A percentile compares a stretch with the other conserved stretches of the same genome.
These are phyloP conservation scores for Alternaria panax DNA, from an alignment of 2,329 filamentous ascomycete genomes.

Conservation along the genomic window DNA sequence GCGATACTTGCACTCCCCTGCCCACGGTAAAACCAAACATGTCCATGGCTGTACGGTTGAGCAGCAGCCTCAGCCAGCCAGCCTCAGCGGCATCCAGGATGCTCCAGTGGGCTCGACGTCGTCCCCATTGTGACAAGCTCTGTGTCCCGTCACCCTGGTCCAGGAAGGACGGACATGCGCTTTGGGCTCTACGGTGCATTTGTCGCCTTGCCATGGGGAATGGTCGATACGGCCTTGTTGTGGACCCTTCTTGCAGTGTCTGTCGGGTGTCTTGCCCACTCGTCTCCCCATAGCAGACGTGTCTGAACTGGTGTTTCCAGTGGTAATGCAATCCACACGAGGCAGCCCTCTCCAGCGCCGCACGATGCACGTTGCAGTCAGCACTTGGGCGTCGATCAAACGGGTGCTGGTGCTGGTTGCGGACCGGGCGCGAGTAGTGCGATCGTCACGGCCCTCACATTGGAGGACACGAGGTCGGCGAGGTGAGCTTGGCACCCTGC, in stretches of 20 bases:
- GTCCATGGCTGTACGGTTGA: slow-evolving; percentile 11
- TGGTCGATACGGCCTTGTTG: background rate
- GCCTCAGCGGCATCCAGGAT: slow-evolving; percentile 15
- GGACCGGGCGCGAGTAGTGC: slow-evolving; percentile 41
- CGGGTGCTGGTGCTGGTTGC: slow-evolving; percentile 47
- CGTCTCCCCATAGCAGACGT: slow-evolving; percentile 1
- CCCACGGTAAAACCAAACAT: slow-evolving; percentile 37
- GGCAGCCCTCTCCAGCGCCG: slow-evolving; percentile 25
- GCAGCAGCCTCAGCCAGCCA: slow-evolving; percentile 29
- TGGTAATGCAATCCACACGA: slow-evolving; percentile 8
- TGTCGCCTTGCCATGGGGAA: background rate
- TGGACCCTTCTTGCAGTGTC: background rate
- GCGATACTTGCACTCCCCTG: slow-evolving; percentile 26
- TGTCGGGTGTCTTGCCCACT: background rate
- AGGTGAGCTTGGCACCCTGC: slow-evolving; percentile 40
- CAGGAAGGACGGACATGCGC: slow-evolving; percentile 19
- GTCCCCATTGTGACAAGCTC: slow-evolving; percentile 7
- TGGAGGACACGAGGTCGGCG: slow-evolving; percentile 47
- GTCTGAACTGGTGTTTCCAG: slow-evolving; percentile 6
- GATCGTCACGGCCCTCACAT: slow-evolving; percentile 41
- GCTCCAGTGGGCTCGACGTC: slow-evolving; percentile 4
- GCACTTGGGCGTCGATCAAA: slow-evolving; percentile 48
- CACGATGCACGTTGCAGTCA: slow-evolving; percentile 44
- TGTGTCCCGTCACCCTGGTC: slow-evolving; percentile 29
- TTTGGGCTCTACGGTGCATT: slow-evolving; percentile 9